phyloP scores from a whole-genome alignment of 208 protist genomes.

The Crithidia sp. region DNA sequence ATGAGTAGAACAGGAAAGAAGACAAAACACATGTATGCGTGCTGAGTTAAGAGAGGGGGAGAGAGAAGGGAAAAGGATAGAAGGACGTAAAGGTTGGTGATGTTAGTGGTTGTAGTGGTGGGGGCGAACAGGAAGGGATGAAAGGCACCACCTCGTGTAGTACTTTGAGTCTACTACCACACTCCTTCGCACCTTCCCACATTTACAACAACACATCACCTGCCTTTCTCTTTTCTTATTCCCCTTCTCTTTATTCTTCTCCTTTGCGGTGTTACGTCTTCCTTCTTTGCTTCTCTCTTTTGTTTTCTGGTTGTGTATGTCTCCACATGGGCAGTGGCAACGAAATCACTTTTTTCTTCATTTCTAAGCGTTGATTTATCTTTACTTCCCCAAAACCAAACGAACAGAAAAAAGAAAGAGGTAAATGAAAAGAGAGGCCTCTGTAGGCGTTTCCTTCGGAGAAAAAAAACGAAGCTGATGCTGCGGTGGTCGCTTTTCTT shows the following conservation, averaged over 20 bases:
- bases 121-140: not conserved
- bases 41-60: not conserved
- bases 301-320: not conserved
- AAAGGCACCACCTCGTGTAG: not conserved
- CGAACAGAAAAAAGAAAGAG: constrained; percentile 15
- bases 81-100: not conserved
- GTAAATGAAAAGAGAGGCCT: not conserved
- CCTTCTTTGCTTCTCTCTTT: not conserved
- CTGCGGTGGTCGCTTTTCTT: too few relatives aligned
- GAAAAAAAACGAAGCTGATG: too few relatives aligned
- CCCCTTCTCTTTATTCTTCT: not conserved
- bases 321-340: constrained; percentile 14
- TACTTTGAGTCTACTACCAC: not conserved
- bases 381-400: constrained; percentile 21
- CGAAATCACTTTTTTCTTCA: constrained; percentile 23
- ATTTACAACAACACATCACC: not conserved
- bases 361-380: constrained; percentile 14
- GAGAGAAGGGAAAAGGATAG: not conserved
- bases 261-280: not conserved
- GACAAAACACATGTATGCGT: too few relatives aligned
- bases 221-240: not conserved
- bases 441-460: too few relatives aligned
- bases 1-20: too few relatives aligned
- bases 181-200: not conserved
- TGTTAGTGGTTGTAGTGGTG: too few relatives aligned